Evolutionary conservation across 805 yeast species (phyloP), one percentile per base, ranked within the genome.

Genomic region (Naumovozyma baii): DNA sequence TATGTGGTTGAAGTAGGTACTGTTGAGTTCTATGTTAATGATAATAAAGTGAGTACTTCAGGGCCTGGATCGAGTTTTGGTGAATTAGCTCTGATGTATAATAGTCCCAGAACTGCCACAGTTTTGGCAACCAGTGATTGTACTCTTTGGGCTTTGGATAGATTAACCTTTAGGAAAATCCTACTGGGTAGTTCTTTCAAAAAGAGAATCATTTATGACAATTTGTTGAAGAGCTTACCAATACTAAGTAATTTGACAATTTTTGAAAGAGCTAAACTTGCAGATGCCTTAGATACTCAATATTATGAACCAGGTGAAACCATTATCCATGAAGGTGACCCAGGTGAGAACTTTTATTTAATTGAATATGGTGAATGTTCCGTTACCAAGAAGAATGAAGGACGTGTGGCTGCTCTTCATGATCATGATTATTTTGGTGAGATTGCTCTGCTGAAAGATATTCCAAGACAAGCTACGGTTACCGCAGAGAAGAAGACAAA

Each of bases 341-440:
- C 67, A 14, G 94, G 92, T 48, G 86, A 80, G 43, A 73, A 77
- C 43, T 83, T 83, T 52, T 83, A 78, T 55, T 61, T 83, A 42
- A 76, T 83, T 40, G 85, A 88, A 63, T 70, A 77, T 50, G 98
- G 98, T 48, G 72, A 72, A 40, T 95, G 95, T 41, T 76, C 77
- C 45, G 92, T 92, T 32, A 57, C 72, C 33, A 83, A 77, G 54
- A 46, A 56, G 4, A 76, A 69, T 30, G 71, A 71, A 34, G 88
- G 88, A 18, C 69, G 72, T 33, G 70, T 87, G 26, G 73, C 70
- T 17, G 67, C 67, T 13, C 69, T 86, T 43, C 64, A 71, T 34
- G 78, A 82, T 54, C 96, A 96, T 47, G 95, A 83, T 59, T 92
- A 92, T 66, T 92, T 92, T 62, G 98, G 98, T 49, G 98, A 92